Conservation (phyloP, 1,284 basidiomycete genomes). For the Heterobasidion annosum region DNA sequence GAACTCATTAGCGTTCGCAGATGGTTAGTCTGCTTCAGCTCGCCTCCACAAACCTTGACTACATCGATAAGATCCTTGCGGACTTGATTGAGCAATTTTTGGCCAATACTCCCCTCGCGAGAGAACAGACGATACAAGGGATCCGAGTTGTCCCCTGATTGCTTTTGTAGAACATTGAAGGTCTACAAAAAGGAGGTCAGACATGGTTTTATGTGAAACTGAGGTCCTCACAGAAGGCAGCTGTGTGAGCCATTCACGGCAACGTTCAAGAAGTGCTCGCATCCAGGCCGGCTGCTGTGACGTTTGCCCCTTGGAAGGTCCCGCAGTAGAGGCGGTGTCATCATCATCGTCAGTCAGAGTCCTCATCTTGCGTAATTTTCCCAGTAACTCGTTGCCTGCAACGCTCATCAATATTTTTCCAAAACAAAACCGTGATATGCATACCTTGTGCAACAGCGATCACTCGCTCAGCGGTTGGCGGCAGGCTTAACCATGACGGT, state of each 20-base stretch:
- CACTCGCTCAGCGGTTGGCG: conserved; percentile 83
- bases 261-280: conserved; percentile 72
- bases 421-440: neutral
- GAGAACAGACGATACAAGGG: conserved; percentile 84
- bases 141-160: conserved; percentile 64
- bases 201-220: conserved; percentile 15
- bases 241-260: conserved; percentile 72
- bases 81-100: conserved; percentile 69
- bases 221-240: conserved; percentile 53
- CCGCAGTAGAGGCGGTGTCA: conserved; percentile 41
- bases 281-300: conserved; percentile 89
- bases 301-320: conserved; percentile 49
- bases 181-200: conserved; percentile 27
- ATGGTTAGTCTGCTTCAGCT: conserved; percentile 91
- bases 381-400: conserved; percentile 72
- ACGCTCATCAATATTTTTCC: conserved; percentile 8
- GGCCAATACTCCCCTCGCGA: conserved; percentile 80
- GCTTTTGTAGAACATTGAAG: conserved; percentile 55
- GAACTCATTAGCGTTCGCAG: conserved; percentile 81
- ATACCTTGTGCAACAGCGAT: conserved; percentile 86
- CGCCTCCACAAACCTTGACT: conserved; percentile 77
- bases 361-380: conserved; percentile 88
- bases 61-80: conserved; percentile 76
- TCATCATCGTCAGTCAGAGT: conserved; percentile 84
- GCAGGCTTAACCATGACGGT: conserved; percentile 87